phyloP scores from a whole-genome alignment of 495 filamentous ascomycete genomes.

The Pseudoneurospora amorphoporcata region DNA sequence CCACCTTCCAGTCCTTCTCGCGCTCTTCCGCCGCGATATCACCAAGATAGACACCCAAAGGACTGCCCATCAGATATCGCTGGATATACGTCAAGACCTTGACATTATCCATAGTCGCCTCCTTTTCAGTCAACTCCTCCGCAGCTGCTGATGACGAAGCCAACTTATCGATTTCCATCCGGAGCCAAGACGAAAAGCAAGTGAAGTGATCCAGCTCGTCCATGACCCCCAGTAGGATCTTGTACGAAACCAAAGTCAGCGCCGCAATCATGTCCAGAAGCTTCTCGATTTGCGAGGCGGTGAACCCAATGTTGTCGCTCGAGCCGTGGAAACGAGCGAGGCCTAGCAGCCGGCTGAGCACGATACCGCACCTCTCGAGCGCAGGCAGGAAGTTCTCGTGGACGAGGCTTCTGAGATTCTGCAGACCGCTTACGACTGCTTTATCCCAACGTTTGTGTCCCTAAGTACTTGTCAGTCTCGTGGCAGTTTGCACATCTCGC shows the following conservation, averaged over 20 bases:
- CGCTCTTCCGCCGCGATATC: conserved; percentile 20
- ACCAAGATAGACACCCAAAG: conserved; percentile 32
- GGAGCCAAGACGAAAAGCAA: conserved; percentile 76
- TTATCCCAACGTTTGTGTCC: conserved; percentile 96
- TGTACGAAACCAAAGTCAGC: conserved; percentile 62
- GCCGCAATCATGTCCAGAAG: conserved; percentile 63
- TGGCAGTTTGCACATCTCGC: neutral
- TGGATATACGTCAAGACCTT: conserved; percentile 46
- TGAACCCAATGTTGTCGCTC: conserved; percentile 55
- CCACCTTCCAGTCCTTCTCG: conserved; percentile 18
- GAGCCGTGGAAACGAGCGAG: conserved; percentile 66
- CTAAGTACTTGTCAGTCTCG: conserved; percentile 28
- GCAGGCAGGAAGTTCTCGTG: conserved; percentile 85
- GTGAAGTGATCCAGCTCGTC: conserved; percentile 70
- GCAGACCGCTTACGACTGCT: conserved; percentile 63
- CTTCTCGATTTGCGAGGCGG: conserved; percentile 37
- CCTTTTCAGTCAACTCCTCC: conserved; percentile 45
- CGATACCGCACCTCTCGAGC: conserved; percentile 70
- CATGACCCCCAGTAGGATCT: conserved; percentile 58
- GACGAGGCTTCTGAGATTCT: conserved; percentile 62
- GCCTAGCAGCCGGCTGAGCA: conserved; percentile 74
- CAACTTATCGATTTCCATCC: conserved; percentile 65
- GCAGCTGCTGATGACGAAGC: conserved; percentile 30
- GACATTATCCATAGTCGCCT: conserved; percentile 42
- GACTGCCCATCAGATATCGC: conserved; percentile 36